Evolutionary conservation across 2,329 filamentous ascomycete genomes (phyloP).

Genomic region (Xylogone sp.): DNA sequence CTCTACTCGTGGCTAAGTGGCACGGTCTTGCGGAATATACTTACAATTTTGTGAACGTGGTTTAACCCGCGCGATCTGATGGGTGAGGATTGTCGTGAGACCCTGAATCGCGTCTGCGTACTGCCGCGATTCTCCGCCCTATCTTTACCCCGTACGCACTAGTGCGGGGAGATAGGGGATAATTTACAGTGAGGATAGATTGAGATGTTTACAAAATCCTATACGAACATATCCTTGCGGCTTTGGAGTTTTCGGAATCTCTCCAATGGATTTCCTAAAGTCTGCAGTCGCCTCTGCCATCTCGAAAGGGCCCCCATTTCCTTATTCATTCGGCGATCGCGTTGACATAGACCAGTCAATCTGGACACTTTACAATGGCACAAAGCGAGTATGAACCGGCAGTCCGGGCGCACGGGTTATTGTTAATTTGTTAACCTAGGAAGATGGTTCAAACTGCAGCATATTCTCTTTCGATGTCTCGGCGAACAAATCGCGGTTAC

Average conservation of each 20-base stretch:
- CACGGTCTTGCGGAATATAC: background rate
- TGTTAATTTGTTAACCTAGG: conserved; percentile 47
- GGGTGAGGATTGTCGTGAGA: background rate
- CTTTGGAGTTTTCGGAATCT: background rate
- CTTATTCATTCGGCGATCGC: conserved; percentile 87
- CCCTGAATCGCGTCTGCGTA: background rate
- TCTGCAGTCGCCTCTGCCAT: conserved; percentile 96
- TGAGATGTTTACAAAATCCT: background rate
- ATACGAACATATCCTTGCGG: background rate
- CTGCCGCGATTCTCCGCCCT: background rate
- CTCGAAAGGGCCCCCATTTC: conserved; percentile 88
- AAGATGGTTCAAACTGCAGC: conserved; percentile 91
- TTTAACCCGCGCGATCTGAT: background rate
- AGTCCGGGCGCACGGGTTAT: background rate
- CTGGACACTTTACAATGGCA: conserved; percentile 95
- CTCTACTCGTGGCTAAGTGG: background rate
- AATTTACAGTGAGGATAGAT: background rate
- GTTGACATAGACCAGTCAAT: conserved; percentile 91
- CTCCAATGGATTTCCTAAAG: conserved; percentile 90
- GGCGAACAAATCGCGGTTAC: conserved; percentile 74
- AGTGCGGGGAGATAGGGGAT: background rate
- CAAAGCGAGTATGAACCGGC: conserved; percentile 63
- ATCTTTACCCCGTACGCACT: background rate
- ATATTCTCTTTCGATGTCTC: conserved; percentile 93
- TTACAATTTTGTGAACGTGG: background rate